phyloP scores from a whole-genome alignment of 805 yeast genomes.

The Wickerhamomyces queroliae region DNA sequence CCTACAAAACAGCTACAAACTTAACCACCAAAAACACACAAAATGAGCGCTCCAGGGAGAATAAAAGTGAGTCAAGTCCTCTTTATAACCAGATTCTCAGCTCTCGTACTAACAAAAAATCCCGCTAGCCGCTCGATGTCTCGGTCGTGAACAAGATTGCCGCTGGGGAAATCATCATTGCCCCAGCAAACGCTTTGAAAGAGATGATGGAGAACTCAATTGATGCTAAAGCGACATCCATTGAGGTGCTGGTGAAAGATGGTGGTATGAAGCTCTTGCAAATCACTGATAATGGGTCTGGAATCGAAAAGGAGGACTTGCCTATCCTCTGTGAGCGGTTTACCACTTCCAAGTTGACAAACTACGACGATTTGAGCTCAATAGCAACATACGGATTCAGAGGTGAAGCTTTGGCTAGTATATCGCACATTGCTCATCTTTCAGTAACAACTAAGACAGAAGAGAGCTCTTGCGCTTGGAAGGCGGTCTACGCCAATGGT shows the following conservation, averaged over 20 bases:
- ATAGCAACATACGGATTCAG: slow-evolving; percentile 88
- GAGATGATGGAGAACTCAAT: slow-evolving; percentile 90
- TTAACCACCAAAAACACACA: no score
- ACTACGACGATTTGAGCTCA: slow-evolving; percentile 67
- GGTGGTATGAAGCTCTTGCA: slow-evolving; percentile 88
- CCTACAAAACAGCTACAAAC: no score
- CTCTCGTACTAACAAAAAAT: slow-evolving; percentile 1
- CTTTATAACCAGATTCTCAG: neutral
- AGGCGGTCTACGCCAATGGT: slow-evolving; percentile 64
- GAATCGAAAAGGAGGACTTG: slow-evolving; percentile 70
- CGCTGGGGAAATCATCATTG: slow-evolving; percentile 93
- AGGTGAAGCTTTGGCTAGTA: slow-evolving; percentile 94
- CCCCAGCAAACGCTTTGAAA: slow-evolving; percentile 91
- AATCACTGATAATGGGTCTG: slow-evolving; percentile 84
- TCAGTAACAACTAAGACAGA: slow-evolving; percentile 71
- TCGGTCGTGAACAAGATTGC: slow-evolving; percentile 87
- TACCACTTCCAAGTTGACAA: slow-evolving; percentile 78
- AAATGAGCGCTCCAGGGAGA: neutral
- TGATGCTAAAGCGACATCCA: slow-evolving; percentile 71
- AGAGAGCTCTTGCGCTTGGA: slow-evolving; percentile 63
- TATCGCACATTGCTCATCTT: slow-evolving; percentile 82
- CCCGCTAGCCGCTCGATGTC: slow-evolving; percentile 44
- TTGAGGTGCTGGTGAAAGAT: slow-evolving; percentile 81
- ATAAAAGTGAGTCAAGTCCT: slow-evolving; percentile 4
- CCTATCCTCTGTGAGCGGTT: slow-evolving; percentile 82